A percentile compares a stretch with the other conserved stretches of the same genome.
Conservation (phyloP, 257 asterid species). For the Perilla frutescens region DNA sequence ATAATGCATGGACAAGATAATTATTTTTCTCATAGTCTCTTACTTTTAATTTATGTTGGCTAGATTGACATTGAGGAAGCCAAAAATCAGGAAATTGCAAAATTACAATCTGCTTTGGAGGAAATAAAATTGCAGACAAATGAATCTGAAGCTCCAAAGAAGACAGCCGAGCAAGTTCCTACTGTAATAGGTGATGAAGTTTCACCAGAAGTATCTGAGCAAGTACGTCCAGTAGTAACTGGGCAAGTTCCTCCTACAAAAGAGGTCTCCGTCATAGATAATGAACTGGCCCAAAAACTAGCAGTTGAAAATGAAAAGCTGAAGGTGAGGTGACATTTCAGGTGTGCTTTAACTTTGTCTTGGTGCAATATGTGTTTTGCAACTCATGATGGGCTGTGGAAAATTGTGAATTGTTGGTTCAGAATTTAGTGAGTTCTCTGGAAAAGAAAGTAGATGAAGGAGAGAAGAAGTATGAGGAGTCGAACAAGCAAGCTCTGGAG, state of each 20-base stretch:
- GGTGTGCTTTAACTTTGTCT: conserved; percentile 26
- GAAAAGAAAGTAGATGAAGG: conserved; percentile 73
- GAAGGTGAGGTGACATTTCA: conserved; percentile 56
- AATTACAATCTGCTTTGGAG: conserved; percentile 66
- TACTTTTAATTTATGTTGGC: conserved; percentile 10
- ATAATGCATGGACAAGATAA: background rate
- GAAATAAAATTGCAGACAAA: conserved; percentile 53
- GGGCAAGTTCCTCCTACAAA: conserved; percentile 36
- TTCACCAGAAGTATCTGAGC: conserved; percentile 40
- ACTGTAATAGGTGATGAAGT: conserved; percentile 35
- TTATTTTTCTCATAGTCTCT: conserved; percentile 13
- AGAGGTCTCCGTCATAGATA: conserved; percentile 54
- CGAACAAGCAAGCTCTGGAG: conserved; percentile 64
- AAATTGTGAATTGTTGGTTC: conserved; percentile 39
- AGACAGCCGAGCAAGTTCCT: conserved; percentile 33
- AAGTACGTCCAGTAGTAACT: conserved; percentile 29
- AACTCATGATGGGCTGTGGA: conserved; percentile 25
- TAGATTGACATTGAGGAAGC: conserved; percentile 61
- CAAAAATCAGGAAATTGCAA: conserved; percentile 62
- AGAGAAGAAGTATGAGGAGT: conserved; percentile 70
- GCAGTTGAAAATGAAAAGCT: conserved; percentile 79
- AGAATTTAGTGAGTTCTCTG: conserved; percentile 67
- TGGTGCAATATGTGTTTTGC: conserved; percentile 26
- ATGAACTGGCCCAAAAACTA: conserved; percentile 58
- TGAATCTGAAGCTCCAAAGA: conserved; percentile 50